These are phyloP conservation scores for Angomonas ambiguus DNA, from an alignment of 208 protist genomes.

Conservation along the genomic window DNA sequence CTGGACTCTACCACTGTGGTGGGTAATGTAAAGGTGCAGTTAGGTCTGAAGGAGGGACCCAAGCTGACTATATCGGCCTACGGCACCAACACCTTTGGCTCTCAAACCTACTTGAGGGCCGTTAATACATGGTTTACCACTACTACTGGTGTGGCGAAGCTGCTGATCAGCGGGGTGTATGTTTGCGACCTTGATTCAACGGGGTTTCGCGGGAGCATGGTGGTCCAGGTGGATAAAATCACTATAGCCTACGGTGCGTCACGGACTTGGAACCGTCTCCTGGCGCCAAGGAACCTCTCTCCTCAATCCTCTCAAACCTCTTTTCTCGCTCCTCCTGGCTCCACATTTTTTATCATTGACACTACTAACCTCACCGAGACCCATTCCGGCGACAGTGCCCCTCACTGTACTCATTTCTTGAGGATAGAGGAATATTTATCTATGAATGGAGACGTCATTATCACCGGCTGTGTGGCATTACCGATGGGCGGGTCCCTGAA, in stretches of 20 bases:
- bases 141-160: conserved; percentile 38
- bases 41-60: background rate
- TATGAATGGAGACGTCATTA: conserved; percentile 38
- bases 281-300: background rate
- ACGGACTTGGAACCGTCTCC: background rate
- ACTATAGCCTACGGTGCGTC: conserved; percentile 35
- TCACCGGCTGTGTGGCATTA: conserved; percentile 38
- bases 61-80: conserved; percentile 38
- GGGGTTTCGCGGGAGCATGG: conserved; percentile 42
- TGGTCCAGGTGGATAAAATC: conserved; percentile 35
- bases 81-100: conserved; percentile 44
- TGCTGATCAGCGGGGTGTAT: conserved; percentile 36
- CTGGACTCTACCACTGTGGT: conserved; percentile 54
- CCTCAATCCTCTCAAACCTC: conserved; percentile 20
- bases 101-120: conserved; percentile 33
- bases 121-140: conserved; percentile 39
- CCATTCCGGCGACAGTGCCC: background rate
- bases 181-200: conserved; percentile 28
- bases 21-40: conserved; percentile 21
- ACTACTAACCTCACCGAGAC: conserved; percentile 16
- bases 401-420: conserved; percentile 2
- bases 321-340: conserved; percentile 28
- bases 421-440: conserved; percentile 24
- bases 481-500: conserved; percentile 38
- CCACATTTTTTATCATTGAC: conserved; percentile 34